Evolutionary conservation across 116 monocot species (phyloP).

Genomic region (Posidonia oceanica): DNA sequence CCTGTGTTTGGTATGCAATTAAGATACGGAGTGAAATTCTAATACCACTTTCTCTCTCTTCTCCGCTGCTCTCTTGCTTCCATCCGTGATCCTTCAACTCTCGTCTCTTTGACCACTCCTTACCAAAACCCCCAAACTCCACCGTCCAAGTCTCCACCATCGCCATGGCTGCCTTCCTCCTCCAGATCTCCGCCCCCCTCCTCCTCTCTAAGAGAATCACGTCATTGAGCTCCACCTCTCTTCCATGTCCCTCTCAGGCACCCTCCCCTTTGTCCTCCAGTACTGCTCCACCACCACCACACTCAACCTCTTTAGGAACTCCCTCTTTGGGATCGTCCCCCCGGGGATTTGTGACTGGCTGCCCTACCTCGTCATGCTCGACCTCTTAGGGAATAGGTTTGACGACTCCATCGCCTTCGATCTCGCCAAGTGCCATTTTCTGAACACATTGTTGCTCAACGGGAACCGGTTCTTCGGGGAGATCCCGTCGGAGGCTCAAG

Average conservation of each 20-base stretch:
- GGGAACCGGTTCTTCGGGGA: conserved; percentile 40
- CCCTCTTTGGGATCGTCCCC: conserved; percentile 45
- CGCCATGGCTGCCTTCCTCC: no score
- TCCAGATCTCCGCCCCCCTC: no score
- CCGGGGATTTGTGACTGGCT: conserved; percentile 44
- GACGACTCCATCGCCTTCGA: conserved; percentile 42
- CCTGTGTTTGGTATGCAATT: no score
- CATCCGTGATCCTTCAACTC: no score
- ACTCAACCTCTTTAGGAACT: conserved; percentile 49
- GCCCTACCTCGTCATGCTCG: conserved; percentile 52
- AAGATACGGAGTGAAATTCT: no score
- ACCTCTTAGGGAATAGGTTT: conserved; percentile 53
- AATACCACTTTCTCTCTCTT: no score
- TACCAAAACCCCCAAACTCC: no score
- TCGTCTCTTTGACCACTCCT: no score
- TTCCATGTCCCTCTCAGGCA: conserved; percentile 39
- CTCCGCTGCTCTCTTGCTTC: no score
- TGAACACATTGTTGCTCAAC: conserved; percentile 46
- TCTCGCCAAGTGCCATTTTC: conserved; percentile 48
- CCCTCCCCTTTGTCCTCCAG: conserved; percentile 40
- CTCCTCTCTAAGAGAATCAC: conserved; percentile 50
- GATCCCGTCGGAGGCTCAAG: conserved; percentile 28
- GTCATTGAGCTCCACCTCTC: conserved; percentile 30
- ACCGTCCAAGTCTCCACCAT: no score
- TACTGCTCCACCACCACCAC: conserved; percentile 25